Conservation (phyloP, 441 rosid species). For the Adansonia grandidieri region DNA sequence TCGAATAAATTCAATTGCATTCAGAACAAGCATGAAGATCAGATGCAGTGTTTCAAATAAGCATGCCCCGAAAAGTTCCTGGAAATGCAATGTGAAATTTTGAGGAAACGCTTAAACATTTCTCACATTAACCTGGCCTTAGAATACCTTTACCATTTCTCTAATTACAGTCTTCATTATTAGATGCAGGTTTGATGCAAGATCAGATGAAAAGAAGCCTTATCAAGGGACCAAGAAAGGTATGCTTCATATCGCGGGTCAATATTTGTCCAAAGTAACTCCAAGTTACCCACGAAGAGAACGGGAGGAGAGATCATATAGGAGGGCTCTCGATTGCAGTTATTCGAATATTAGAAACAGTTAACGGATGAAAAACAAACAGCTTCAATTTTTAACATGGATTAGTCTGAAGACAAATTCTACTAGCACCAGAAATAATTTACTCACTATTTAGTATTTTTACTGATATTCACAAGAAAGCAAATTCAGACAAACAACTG, state of each 20-base stretch:
- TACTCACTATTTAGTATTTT: neutral
- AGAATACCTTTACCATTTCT: no score
- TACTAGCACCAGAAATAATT: neutral
- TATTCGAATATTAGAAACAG: no score
- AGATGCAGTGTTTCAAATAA: neutral
- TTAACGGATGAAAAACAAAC: no score
- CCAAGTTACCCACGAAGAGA: no score
- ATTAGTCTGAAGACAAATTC: neutral
- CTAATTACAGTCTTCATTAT: neutral
- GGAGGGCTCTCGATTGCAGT: no score
- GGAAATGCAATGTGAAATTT: neutral
- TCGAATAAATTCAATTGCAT: neutral
- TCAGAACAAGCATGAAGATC: neutral
- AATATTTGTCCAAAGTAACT: no score
- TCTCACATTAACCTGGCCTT: no score
- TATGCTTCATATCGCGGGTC: no score
- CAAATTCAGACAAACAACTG: constrained; percentile 6
- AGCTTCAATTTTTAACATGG: neutral
- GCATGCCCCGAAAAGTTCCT: neutral
- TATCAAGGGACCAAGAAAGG: no score
- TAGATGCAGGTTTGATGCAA: neutral
- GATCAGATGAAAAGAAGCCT: neutral
- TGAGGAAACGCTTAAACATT: neutral
- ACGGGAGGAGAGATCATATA: no score
- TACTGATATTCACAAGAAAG: neutral